Conservation (phyloP, 2,329 filamentous ascomycete species). For the Aspergillus luchuensis region DNA sequence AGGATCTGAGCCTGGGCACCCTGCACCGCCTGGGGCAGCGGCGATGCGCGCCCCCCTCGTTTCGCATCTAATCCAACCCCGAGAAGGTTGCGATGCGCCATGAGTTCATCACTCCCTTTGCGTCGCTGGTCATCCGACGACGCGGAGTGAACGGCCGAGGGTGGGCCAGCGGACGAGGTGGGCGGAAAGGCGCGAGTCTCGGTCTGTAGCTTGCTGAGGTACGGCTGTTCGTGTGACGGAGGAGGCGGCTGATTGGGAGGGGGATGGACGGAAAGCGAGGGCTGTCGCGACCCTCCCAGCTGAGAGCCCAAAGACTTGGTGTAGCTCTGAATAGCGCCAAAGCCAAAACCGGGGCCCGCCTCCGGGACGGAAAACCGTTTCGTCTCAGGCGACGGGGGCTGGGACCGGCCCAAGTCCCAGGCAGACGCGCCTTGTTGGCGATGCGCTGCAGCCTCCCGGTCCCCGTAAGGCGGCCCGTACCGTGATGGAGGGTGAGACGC, state of each 20-base stretch:
- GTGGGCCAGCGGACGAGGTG: slow-evolving; percentile 33
- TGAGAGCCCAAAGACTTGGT: slow-evolving; percentile 46
- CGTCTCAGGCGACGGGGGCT: slow-evolving; percentile 41
- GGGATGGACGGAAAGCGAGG: slow-evolving; percentile 35
- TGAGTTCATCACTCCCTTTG: slow-evolving; percentile 57
- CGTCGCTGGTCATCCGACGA: slow-evolving; percentile 44
- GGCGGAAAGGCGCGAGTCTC: slow-evolving; percentile 40
- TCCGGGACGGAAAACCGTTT: slow-evolving; percentile 39
- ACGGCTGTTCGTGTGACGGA: slow-evolving; percentile 38
- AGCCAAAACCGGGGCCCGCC: slow-evolving; percentile 37
- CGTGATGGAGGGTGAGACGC: slow-evolving; percentile 28
- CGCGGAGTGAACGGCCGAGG: slow-evolving; percentile 28
- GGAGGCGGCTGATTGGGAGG: slow-evolving; percentile 37
- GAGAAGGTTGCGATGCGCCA: slow-evolving; percentile 69
- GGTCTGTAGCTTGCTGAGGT: slow-evolving; percentile 35
- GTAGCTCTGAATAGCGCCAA: slow-evolving; percentile 45
- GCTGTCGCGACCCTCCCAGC: slow-evolving; percentile 36
- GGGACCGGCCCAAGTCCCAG: slow-evolving; percentile 43
- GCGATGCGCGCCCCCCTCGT: slow-evolving; percentile 80
- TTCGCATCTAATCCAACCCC: slow-evolving; percentile 73
- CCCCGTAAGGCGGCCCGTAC: slow-evolving; percentile 36
- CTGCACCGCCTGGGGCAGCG: slow-evolving; percentile 89
- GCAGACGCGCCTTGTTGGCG: slow-evolving; percentile 30
- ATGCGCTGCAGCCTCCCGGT: slow-evolving; percentile 34
- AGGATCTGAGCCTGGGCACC: slow-evolving; percentile 81